Conservation (phyloP, 139 green algal species). For the Dunaliella sp. region DNA sequence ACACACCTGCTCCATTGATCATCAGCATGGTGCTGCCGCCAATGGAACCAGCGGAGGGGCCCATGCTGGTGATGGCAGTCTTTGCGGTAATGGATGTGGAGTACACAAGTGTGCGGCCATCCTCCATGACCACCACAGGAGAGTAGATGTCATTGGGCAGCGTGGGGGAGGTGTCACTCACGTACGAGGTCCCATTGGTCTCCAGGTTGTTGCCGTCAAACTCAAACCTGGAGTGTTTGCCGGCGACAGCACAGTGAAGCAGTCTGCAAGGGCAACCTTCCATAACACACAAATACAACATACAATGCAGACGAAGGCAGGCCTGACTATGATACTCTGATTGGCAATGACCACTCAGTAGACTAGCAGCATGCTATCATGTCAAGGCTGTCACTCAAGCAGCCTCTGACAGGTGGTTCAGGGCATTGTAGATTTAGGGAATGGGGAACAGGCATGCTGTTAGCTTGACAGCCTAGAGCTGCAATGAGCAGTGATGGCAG, state of each 20-base stretch:
- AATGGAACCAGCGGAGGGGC: conserved; percentile 12
- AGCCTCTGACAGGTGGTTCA: not conserved
- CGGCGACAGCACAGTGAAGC: too few relatives aligned
- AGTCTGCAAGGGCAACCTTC: not conserved
- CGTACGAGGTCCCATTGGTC: not conserved
- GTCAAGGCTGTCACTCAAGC: not conserved
- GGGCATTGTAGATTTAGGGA: not conserved
- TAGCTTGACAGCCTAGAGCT: too few relatives aligned
- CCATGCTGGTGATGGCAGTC: conserved; percentile 9
- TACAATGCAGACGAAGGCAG: not conserved
- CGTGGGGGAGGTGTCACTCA: not conserved
- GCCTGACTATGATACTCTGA: not conserved
- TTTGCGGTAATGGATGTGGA: conserved; percentile 1
- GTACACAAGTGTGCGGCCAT: conserved; percentile 16
- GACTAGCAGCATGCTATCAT: not conserved
- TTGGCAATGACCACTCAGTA: not conserved
- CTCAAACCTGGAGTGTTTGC: not conserved
- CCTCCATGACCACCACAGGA: conserved; percentile 6
- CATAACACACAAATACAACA: not conserved
- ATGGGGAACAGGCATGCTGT: not conserved
- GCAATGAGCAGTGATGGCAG: too few relatives aligned
- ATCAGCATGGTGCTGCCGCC: conserved; percentile 14
- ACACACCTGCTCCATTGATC: not conserved
- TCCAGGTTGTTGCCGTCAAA: not conserved
- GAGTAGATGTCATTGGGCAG: conserved; percentile 22